phyloP scores from a whole-genome alignment of 2,329 filamentous ascomycete genomes.

The Epichloe coenophiala region DNA sequence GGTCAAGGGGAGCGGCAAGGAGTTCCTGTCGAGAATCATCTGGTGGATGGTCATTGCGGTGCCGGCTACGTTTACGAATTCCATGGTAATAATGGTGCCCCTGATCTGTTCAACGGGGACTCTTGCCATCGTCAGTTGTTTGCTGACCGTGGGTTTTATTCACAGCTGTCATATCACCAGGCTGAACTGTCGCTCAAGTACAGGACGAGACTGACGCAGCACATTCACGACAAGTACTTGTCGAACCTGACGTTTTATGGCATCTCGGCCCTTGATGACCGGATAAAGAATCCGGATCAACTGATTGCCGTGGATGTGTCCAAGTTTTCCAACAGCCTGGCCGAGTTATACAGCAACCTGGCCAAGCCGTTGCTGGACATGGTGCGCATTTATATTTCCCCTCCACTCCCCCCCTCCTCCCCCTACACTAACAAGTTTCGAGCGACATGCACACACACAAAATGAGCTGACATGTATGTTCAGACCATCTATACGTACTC shows the following conservation, averaged over 20 bases:
- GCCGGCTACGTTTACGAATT: conserved; percentile 95
- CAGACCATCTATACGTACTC: conserved; percentile 86
- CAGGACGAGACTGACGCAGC: conserved; percentile 79
- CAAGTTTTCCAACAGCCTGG: conserved; percentile 88
- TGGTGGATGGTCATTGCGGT: conserved; percentile 99
- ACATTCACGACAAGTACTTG: conserved; percentile 91
- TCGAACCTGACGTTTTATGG: conserved; percentile 95
- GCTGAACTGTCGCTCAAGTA: conserved; percentile 89
- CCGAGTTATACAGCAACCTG: conserved; percentile 90
- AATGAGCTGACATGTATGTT: conserved; percentile 8
- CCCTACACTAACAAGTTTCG: no score
- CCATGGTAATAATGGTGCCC: conserved; percentile 78
- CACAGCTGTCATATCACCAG: conserved; percentile 85
- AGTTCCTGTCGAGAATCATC: conserved; percentile 75
- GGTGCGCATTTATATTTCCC: conserved; percentile 29
- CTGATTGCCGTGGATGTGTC: conserved; percentile 93
- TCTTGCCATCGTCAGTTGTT: neutral
- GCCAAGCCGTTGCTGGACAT: conserved; percentile 93
- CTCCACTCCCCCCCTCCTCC: no score
- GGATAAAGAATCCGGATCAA: conserved; percentile 97
- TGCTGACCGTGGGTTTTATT: neutral
- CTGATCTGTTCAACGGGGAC: no score
- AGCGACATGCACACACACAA: no score
- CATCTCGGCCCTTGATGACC: conserved; percentile 84
- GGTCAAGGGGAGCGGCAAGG: conserved; percentile 79